Evolutionary conservation across 208 protist genomes (phyloP).

Genomic region (Trypanosomatidae sp.): DNA sequence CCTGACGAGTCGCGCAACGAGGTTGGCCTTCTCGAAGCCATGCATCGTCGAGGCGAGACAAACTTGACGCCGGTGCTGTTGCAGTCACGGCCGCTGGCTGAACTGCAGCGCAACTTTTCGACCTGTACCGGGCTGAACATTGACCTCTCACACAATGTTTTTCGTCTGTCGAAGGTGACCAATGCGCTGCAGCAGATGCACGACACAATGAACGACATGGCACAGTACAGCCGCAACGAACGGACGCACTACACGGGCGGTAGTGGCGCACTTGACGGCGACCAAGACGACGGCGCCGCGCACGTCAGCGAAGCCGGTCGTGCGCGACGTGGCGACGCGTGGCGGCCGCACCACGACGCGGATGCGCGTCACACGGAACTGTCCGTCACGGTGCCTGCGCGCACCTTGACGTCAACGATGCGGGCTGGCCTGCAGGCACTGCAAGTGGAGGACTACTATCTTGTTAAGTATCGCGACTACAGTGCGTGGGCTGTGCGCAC

Average conservation of each 20-base stretch:
- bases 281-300: background rate
- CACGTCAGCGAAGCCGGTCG: no score
- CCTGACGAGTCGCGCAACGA: conserved; percentile 37
- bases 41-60: conserved; percentile 26
- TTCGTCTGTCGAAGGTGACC: conserved; percentile 62
- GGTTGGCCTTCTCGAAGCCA: conserved; percentile 46
- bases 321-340: no score
- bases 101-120: conserved; percentile 71
- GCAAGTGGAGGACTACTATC: conserved; percentile 74
- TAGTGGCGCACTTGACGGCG: no score
- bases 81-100: conserved; percentile 42
- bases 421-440: conserved; percentile 37
- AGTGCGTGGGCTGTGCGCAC: conserved; percentile 39
- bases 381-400: conserved; percentile 5
- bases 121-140: conserved; percentile 59
- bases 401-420: conserved; percentile 41
- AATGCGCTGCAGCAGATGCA: conserved; percentile 67
- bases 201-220: conserved; percentile 16
- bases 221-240: conserved; percentile 6
- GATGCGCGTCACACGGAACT: background rate
- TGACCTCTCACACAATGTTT: conserved; percentile 60
- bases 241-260: no score
- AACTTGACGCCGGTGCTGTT: conserved; percentile 48
- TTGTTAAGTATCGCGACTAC: conserved; percentile 77
- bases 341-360: conserved; percentile 1